Percentiles rank a stretch among this genome's conserved stretches.
Conservation (phyloP, 129 eudicot species). For the Escallonia rubra region DNA sequence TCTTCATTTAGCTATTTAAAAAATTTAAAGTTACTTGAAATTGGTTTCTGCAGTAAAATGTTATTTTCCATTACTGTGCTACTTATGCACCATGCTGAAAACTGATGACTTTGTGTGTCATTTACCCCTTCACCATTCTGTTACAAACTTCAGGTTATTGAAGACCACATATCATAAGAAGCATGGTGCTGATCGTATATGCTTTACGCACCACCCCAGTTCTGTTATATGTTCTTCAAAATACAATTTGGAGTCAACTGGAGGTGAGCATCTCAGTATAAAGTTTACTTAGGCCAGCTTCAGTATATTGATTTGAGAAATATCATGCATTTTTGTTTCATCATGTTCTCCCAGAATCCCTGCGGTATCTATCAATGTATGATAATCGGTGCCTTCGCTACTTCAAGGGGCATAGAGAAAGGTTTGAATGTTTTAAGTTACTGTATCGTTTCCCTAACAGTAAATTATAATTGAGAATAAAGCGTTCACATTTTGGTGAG, state of each 20-base stretch:
- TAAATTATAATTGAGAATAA: no score
- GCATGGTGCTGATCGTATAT: slow-evolving; percentile 94
- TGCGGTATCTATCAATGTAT: slow-evolving; percentile 89
- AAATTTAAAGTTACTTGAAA: no score
- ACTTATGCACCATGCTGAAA: no score
- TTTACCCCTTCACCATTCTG: neutral
- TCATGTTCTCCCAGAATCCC: slow-evolving; percentile 43
- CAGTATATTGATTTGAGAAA: neutral
- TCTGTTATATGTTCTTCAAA: slow-evolving; percentile 87
- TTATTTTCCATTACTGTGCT: no score
- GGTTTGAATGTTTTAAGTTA: slow-evolving; percentile 37
- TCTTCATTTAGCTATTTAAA: no score
- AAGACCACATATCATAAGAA: slow-evolving; percentile 88
- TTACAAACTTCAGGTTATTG: slow-evolving; percentile 52
- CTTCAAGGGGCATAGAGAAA: slow-evolving; percentile 88
- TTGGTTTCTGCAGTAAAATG: no score
- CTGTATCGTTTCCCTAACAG: neutral
- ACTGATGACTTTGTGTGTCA: neutral
- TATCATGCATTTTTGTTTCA: neutral
- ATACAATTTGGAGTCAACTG: slow-evolving; percentile 55
- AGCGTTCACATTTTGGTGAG: no score
- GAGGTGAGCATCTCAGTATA: slow-evolving; percentile 30
- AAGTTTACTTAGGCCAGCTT: slow-evolving; percentile 2
- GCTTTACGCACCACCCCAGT: slow-evolving; percentile 92
- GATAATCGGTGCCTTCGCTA: slow-evolving; percentile 94